These are phyloP conservation scores for Orbilia quercus DNA, from an alignment of 2,329 filamentous ascomycete genomes.

Conservation along the genomic window DNA sequence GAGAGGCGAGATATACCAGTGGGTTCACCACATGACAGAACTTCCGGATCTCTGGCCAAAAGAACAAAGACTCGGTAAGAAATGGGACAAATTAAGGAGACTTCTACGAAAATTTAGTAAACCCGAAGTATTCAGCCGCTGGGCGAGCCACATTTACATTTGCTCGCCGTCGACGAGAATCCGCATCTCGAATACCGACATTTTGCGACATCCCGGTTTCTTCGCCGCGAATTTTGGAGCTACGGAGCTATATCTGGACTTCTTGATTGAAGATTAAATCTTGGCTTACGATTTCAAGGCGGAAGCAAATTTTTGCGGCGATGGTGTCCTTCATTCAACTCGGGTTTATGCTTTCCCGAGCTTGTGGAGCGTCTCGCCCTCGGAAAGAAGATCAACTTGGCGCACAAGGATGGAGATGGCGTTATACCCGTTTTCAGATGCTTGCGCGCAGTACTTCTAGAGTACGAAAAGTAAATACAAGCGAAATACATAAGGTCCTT, in stretches of 20 bases:
- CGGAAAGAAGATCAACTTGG: constrained; percentile 11
- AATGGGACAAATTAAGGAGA: constrained; percentile 12
- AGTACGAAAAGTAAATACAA: background rate
- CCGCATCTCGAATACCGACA: background rate
- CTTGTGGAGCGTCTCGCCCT: constrained; percentile 3
- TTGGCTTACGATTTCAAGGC: background rate
- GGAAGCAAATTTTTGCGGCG: background rate
- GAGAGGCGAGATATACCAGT: constrained; percentile 10
- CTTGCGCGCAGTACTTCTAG: no score
- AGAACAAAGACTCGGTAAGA: constrained; percentile 15
- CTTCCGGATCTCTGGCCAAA: constrained; percentile 14
- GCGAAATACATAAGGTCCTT: background rate
- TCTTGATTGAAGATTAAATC: constrained; percentile 14
- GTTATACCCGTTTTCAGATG: background rate
- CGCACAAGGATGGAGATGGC: background rate
- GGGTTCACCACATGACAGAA: constrained; percentile 17
- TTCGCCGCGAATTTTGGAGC: background rate
- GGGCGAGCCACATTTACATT: no score
- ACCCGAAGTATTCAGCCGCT: constrained; percentile 9
- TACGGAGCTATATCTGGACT: constrained; percentile 2
- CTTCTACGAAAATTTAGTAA: constrained; percentile 25
- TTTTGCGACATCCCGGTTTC: background rate
- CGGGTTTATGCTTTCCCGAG: constrained; percentile 2
- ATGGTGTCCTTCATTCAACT: background rate
- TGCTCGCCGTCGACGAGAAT: background rate